Base-by-base conservation (phyloP, 2,329 filamentous ascomycete species). In the Pseudogymnoascus sp. region DNA sequence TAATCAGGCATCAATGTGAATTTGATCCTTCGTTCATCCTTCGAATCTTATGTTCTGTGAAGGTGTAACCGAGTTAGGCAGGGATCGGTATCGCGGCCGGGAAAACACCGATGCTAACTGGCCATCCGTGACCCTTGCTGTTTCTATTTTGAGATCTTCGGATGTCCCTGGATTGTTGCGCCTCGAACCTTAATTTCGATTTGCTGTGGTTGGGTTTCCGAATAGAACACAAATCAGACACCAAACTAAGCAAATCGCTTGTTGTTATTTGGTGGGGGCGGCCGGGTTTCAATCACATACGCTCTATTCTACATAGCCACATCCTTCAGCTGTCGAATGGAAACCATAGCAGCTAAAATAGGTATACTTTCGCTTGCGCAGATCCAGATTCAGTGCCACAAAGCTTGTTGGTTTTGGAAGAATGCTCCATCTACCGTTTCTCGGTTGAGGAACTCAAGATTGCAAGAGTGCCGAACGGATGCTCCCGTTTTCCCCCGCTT, bases 111-210 rank as follows among this genome's bases (percentile, higher is more conserved):
- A 56, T 56, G 25, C 28, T 56, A 34, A 56, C 25, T 56, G 25
- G 50, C 50, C 10, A 56, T 7, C 28, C 28, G 10, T 11, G n/a
- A 56, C n/a, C 50, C 50, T 34, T 56, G 25, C 10, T 6, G n/a
- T 16, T 56, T 56, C 50, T 56, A 56, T 56, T 56, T 56, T 7
- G 50, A 34, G 50, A 56, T 18, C 25, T 18, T 31, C n/a, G 28
- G 28, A 56, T 34, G 25, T 34, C 25, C 46, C 46, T 53, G 46
- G 10, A 53, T 53, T 53, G 21, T 53, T 53, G 25, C 25, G 46
- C 46, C 25, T 56, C 50, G 50, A 56, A 56, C 50, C 50, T 56
- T 56, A 56, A 56, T 56, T 18, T 34, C 28, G 18, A 56, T 56
- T 56, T 56, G n/a, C 46, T 53, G 25, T 11, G 50, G n/a, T 18